Evolutionary conservation across 768 basidiomycete genomes (phyloP).

Genomic region (Clathrus columnatus): DNA sequence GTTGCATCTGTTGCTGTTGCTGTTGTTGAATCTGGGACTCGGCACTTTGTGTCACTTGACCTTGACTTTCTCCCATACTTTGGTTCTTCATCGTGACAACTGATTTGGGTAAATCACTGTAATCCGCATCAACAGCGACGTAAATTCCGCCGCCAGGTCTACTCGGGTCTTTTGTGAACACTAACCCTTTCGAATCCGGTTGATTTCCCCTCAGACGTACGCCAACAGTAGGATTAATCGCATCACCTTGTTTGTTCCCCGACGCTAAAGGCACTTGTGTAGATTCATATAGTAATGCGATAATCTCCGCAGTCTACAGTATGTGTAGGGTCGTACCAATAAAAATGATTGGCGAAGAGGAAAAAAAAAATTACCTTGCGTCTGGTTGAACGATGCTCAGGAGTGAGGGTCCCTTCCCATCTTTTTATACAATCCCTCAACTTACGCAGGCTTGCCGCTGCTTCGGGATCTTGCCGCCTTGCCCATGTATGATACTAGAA

Average conservation of each 20-base stretch:
- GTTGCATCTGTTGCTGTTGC: slow-evolving; percentile 1
- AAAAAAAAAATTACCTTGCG: slow-evolving; percentile 54
- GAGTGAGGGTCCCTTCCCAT: slow-evolving; percentile 82
- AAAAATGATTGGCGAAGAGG: slow-evolving; percentile 17
- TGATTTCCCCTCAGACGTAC: slow-evolving; percentile 41
- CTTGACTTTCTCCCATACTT: slow-evolving; percentile 38
- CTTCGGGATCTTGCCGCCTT: slow-evolving; percentile 66
- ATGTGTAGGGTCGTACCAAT: slow-evolving; percentile 8
- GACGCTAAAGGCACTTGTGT: slow-evolving; percentile 62
- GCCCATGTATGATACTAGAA: slow-evolving; percentile 89
- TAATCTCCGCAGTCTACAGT: slow-evolving; percentile 80
- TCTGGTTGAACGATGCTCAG: slow-evolving; percentile 91
- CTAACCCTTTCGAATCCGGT: slow-evolving; percentile 42
- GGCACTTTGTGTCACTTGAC: slow-evolving; percentile 7
- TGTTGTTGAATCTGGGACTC: background rate
- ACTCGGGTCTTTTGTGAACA: slow-evolving; percentile 71
- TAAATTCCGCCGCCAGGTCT: slow-evolving; percentile 86
- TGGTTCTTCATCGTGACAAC: slow-evolving; percentile 41
- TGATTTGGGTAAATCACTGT: slow-evolving; percentile 48
- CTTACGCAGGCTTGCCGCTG: slow-evolving; percentile 65
- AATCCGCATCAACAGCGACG: slow-evolving; percentile 45
- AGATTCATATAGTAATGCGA: slow-evolving; percentile 83
- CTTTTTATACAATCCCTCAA: slow-evolving; percentile 76
- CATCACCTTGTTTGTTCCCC: slow-evolving; percentile 43
- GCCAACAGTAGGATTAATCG: slow-evolving; percentile 74